Conservation (phyloP, 345 rosid species). For the Citrus sp. region DNA sequence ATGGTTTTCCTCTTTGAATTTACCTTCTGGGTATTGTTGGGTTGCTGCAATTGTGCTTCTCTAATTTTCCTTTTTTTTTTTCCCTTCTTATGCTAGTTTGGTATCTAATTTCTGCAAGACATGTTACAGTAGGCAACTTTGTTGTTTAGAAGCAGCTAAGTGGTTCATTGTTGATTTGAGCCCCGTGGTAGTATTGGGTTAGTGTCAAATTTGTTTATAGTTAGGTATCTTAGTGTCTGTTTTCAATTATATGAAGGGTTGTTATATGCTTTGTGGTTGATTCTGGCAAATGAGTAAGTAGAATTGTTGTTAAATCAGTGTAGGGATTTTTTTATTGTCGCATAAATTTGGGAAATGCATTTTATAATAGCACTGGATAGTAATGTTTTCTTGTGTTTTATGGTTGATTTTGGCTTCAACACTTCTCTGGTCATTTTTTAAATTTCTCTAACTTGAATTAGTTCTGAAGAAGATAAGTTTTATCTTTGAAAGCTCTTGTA, state of each 20-base stretch:
- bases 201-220: background rate
- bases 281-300: background rate
- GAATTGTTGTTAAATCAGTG: background rate
- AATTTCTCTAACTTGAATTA: background rate
- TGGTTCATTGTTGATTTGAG: constrained; percentile 2
- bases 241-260: background rate
- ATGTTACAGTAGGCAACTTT: background rate
- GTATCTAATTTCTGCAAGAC: background rate
- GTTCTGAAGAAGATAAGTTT: background rate
- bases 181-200: background rate
- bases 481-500: background rate
- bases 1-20: constrained; percentile 1
- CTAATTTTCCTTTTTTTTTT: background rate
- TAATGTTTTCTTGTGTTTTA: background rate
- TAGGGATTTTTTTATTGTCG: background rate
- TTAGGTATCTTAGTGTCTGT: background rate
- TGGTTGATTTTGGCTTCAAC: background rate
- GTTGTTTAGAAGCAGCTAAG: background rate
- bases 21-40: constrained; percentile 16
- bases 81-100: background rate
- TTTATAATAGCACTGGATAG: background rate
- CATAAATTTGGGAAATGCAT: background rate
- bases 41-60: constrained; percentile 6
- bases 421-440: background rate
- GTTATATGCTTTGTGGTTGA: background rate